These are phyloP conservation scores for Zymoseptoria tritici DNA, from an alignment of 2,329 filamentous ascomycete species.

Conservation along the genomic window DNA sequence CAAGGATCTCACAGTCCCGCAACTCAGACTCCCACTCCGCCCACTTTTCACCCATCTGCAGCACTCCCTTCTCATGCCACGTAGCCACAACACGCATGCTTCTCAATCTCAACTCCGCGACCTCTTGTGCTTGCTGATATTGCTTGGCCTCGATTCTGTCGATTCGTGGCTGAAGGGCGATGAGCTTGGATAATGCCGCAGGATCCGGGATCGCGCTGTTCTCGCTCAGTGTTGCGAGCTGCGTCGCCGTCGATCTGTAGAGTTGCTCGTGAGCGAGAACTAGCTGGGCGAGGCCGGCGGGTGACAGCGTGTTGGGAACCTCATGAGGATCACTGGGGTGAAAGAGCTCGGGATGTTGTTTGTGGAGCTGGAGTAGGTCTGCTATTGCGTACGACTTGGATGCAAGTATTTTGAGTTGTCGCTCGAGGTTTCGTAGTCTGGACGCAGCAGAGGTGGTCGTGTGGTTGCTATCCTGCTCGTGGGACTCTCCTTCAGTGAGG, in stretches of 20 bases:
- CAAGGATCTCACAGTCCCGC: conserved; percentile 55
- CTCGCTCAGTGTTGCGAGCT: conserved; percentile 39
- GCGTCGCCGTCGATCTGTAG: conserved; percentile 37
- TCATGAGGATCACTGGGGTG: conserved; percentile 14
- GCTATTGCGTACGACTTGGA: conserved; percentile 33
- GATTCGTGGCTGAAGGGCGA: conserved; percentile 55
- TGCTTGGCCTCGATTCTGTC: conserved; percentile 55
- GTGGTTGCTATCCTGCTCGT: not conserved
- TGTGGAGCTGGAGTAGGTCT: conserved; percentile 34
- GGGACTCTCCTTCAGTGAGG: conserved; percentile 30
- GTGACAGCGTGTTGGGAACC: conserved; percentile 18
- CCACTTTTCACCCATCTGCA: conserved; percentile 61
- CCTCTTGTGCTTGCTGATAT: conserved; percentile 52
- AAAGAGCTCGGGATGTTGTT: conserved; percentile 37
- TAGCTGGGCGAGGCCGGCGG: conserved; percentile 27
- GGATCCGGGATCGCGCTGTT: conserved; percentile 37
- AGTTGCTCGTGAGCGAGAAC: conserved; percentile 39
- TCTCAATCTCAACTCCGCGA: conserved; percentile 54
- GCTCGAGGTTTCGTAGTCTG: conserved; percentile 24
- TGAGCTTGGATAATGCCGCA: conserved; percentile 45
- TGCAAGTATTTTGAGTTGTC: conserved; percentile 31
- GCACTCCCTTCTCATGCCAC: conserved; percentile 68
- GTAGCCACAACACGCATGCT: conserved; percentile 48
- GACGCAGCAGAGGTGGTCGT: conserved; percentile 13
- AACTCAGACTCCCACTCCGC: conserved; percentile 64